Evolutionary conservation across 345 rosid species (phyloP).

Genomic region (Rhizophora mangle): DNA sequence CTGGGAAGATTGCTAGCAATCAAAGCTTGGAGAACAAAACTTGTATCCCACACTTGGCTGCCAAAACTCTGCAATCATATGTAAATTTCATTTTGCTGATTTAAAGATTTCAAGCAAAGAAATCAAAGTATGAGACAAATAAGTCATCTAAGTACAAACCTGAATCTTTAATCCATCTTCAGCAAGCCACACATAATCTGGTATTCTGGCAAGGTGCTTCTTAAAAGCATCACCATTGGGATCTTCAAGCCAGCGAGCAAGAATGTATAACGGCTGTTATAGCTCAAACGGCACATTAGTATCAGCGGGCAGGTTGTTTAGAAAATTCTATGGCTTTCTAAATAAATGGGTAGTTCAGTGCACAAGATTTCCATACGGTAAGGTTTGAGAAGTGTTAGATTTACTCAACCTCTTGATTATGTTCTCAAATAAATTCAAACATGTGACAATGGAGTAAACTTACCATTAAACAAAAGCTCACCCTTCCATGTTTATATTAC

Average conservation of each 20-base stretch:
- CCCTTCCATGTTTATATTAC: too few relatives aligned
- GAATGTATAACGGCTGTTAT: conserved; percentile 22
- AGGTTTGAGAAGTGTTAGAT: too few relatives aligned
- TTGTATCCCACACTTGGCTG: neutral
- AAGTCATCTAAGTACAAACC: neutral
- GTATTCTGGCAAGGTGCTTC: conserved; percentile 20
- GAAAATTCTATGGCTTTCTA: neutral
- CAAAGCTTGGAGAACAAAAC: conserved; percentile 19
- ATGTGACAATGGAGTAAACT: too few relatives aligned
- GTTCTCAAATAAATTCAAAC: too few relatives aligned
- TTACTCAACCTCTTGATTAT: too few relatives aligned
- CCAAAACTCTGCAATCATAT: neutral
- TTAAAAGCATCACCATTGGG: conserved; percentile 24
- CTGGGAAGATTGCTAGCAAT: conserved; percentile 7
- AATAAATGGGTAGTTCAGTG: neutral
- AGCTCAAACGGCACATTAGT: neutral
- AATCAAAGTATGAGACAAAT: neutral
- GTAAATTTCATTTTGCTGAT: too few relatives aligned
- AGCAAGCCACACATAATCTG: conserved; percentile 11
- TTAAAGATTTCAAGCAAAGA: too few relatives aligned
- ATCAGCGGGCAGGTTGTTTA: neutral
- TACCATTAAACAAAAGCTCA: too few relatives aligned
- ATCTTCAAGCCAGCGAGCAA: conserved; percentile 40
- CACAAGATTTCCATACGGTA: too few relatives aligned
- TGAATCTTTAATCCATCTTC: conserved; percentile 23